Conservation (phyloP, 129 eudicot genomes). For the Rutidosis leptorrhynchoides region DNA sequence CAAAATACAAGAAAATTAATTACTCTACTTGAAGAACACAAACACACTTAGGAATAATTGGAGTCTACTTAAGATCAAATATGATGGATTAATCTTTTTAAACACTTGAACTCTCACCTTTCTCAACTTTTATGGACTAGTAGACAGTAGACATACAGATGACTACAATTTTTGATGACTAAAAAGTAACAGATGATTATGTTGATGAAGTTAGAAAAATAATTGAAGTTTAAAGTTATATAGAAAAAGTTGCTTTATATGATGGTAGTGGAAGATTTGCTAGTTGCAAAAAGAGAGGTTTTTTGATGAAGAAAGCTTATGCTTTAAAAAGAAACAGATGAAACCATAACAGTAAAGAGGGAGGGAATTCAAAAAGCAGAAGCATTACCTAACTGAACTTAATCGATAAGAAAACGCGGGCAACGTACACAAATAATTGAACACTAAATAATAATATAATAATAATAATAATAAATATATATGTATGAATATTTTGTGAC, state of each 20-base stretch:
- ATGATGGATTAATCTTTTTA: no score
- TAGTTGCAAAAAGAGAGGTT: slow-evolving; percentile 10
- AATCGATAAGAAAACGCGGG: slow-evolving; percentile 44
- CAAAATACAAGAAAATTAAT: neutral
- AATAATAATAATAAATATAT: no score
- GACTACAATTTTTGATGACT: no score
- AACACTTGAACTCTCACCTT: no score
- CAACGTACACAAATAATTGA: slow-evolving; percentile 22
- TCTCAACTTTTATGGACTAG: no score
- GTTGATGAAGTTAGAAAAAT: slow-evolving; percentile 18
- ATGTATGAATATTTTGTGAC: neutral
- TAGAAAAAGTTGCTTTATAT: slow-evolving; percentile 25
- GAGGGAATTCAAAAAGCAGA: slow-evolving; percentile 18
- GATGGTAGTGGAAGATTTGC: slow-evolving; percentile 18
- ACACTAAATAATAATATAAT: slow-evolving; percentile 6
- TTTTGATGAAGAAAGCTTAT: slow-evolving; percentile 24
- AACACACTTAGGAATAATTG: neutral
- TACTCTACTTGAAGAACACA: neutral
- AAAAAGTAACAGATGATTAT: neutral
- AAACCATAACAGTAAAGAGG: slow-evolving; percentile 9
- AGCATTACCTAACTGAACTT: slow-evolving; percentile 31
- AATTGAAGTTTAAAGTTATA: slow-evolving; percentile 17
- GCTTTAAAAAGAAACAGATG: slow-evolving; percentile 18
- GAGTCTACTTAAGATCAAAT: neutral
- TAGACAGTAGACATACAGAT: no score